Evolutionary conservation across 345 rosid species (phyloP).

Genomic region (Salix dunnii): DNA sequence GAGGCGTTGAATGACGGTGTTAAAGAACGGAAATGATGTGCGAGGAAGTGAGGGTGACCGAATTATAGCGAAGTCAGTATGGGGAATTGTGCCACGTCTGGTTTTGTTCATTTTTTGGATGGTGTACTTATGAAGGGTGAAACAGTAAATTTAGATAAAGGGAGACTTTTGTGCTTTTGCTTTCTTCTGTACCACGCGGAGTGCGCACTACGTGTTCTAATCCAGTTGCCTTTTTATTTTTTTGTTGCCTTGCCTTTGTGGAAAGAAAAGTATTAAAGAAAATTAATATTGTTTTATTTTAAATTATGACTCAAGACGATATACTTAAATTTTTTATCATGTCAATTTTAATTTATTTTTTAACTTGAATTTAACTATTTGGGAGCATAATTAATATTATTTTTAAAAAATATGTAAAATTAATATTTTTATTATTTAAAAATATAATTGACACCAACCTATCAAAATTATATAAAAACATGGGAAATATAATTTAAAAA

Average conservation of each 20-base stretch:
- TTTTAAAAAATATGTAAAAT: too few relatives aligned
- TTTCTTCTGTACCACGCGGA: neutral
- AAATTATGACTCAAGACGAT: too few relatives aligned
- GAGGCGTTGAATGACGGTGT: constrained; percentile 20
- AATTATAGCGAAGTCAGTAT: constrained; percentile 14
- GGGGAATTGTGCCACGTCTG: constrained; percentile 61
- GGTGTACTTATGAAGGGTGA: neutral
- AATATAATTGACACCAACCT: too few relatives aligned
- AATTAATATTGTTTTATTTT: too few relatives aligned
- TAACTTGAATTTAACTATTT: too few relatives aligned
- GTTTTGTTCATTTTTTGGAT: neutral
- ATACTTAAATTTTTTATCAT: too few relatives aligned
- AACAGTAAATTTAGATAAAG: neutral
- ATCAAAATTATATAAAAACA: too few relatives aligned
- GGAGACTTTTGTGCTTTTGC: neutral
- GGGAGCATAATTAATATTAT: too few relatives aligned
- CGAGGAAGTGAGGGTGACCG: neutral
- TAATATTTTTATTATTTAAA: too few relatives aligned
- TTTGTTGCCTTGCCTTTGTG: neutral
- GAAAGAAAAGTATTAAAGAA: neutral
- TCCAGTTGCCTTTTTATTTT: neutral
- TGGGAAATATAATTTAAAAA: too few relatives aligned
- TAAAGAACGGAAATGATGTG: neutral
- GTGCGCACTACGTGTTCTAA: constrained; percentile 2
- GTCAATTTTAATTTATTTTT: too few relatives aligned